Base-by-base conservation (phyloP, 352 stramenopile genomes). In the Globisporangium abappressorium region DNA sequence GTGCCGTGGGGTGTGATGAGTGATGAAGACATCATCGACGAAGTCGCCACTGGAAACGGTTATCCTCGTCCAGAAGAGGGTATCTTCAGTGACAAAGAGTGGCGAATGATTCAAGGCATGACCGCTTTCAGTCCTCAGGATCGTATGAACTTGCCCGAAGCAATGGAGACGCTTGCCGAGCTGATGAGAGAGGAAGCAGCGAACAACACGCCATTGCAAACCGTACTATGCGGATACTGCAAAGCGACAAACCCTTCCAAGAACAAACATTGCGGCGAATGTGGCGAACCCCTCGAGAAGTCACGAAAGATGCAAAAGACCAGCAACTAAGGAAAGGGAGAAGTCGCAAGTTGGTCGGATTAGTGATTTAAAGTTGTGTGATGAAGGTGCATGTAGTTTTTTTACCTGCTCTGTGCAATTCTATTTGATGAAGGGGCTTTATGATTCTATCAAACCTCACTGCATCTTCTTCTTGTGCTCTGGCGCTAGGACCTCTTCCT, bases 11-110 rank as follows among this genome's bases (percentile, higher is more conserved):
- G 28, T 18, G 26, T 59, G 28, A 24, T 41, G 24, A 11, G 26
- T 6, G 62, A 74, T 24, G 46, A 65, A 2, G 41, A 34, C 24
- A 33, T 57, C 9, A 24, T 72, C 60, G 65, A 70, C 18, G 60
- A 77, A 38, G 71, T 76, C 7, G 51, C 59, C 0, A 8, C 33
- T 6, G 47, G 33, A 11, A 53, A 51, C 3, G 28, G 33, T 3
- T 36, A 60, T 26, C 24, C 33, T 41, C 49, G 49, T 5, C 61
- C 61, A 0, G 22, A 60, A 22, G 49, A 24, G 6, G 3, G 6
- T 22, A 22, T 54, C 22, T 66, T 66, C 61, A 54, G n/a, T 3
- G 22, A 60, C 18, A 11, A 20, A 41, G 61, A 66, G 61, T 66
- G 61, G 49, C 26, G 51, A 18, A 12, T 60, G n/a, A 36, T 66